A percentile compares a stretch with the other conserved stretches of the same genome.
Conservation (phyloP, 2,329 filamentous ascomycete genomes). For the Ophiobolus disseminans region DNA sequence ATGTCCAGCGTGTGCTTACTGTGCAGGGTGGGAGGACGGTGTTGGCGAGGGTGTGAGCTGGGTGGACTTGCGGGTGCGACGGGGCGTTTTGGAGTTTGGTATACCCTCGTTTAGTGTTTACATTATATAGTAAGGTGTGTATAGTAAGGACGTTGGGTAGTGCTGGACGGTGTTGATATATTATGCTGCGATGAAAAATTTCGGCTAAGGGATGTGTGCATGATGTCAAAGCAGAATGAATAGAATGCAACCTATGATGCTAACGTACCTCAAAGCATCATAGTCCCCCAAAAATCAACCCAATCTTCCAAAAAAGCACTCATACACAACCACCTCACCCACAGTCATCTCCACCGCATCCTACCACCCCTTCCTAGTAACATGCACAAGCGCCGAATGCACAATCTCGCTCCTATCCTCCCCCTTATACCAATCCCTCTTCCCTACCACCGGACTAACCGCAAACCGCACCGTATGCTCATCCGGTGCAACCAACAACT, state of each 20-base stretch:
- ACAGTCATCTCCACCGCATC: too few relatives aligned
- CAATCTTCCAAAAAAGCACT: too few relatives aligned
- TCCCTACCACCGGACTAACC: constrained; percentile 20
- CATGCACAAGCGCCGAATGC: constrained; percentile 21
- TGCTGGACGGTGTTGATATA: too few relatives aligned
- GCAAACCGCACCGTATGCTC: constrained; percentile 23
- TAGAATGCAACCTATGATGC: too few relatives aligned
- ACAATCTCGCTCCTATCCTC: constrained; percentile 19
- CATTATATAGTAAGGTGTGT: too few relatives aligned
- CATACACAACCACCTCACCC: too few relatives aligned
- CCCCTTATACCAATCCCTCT: constrained; percentile 14
- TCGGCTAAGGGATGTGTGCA: too few relatives aligned
- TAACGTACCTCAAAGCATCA: too few relatives aligned
- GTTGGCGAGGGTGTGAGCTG: background rate
- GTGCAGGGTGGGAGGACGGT: constrained; percentile 11
- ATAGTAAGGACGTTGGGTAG: too few relatives aligned
- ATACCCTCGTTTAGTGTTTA: constrained; percentile 7
- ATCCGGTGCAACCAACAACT: constrained; percentile 10
- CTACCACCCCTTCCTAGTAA: constrained; percentile 1
- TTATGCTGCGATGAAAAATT: too few relatives aligned
- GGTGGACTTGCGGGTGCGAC: background rate
- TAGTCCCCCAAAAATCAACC: too few relatives aligned
- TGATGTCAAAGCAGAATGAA: too few relatives aligned
- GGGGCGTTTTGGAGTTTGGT: background rate
- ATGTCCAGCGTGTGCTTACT: constrained; percentile 17